Evolutionary conservation across 257 asterid genomes (phyloP).

Genomic region (Fraxinus quadrangulata): DNA sequence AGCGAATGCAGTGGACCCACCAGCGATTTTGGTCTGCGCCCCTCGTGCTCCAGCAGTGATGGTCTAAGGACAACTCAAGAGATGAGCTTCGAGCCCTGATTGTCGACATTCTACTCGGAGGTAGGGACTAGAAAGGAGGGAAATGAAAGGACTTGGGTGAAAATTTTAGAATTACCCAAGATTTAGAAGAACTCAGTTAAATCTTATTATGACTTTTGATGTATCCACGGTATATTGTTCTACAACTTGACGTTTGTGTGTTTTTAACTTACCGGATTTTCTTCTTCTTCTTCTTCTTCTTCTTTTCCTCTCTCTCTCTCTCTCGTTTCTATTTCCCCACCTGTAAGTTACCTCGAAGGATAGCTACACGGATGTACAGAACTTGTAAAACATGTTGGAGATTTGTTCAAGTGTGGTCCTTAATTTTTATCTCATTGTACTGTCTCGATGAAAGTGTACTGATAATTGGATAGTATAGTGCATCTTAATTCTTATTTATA

Average conservation of each 20-base stretch:
- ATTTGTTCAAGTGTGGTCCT: not conserved
- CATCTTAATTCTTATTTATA: too few species aligned
- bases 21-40: conserved; percentile 62
- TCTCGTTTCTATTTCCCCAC: not conserved
- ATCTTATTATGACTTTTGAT: not conserved
- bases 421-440: not conserved
- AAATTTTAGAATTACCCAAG: not conserved
- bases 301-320: too few species aligned
- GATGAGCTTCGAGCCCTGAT: conserved; percentile 19
- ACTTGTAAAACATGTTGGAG: not conserved
- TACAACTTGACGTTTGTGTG: not conserved
- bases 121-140: not conserved
- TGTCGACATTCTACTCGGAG: conserved; percentile 1
- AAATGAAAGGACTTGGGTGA: conserved; percentile 4
- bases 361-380: not conserved
- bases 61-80: conserved; percentile 37
- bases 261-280: not conserved
- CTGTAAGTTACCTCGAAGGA: not conserved
- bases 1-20: conserved; percentile 74
- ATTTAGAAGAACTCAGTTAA: not conserved
- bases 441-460: not conserved
- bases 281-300: too few species aligned
- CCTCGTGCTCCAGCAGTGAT: conserved; percentile 74
- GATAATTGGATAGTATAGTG: not conserved
- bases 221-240: not conserved